These are phyloP conservation scores for Chiua sp. DNA, from an alignment of 1,284 basidiomycete genomes.

Conservation along the genomic window DNA sequence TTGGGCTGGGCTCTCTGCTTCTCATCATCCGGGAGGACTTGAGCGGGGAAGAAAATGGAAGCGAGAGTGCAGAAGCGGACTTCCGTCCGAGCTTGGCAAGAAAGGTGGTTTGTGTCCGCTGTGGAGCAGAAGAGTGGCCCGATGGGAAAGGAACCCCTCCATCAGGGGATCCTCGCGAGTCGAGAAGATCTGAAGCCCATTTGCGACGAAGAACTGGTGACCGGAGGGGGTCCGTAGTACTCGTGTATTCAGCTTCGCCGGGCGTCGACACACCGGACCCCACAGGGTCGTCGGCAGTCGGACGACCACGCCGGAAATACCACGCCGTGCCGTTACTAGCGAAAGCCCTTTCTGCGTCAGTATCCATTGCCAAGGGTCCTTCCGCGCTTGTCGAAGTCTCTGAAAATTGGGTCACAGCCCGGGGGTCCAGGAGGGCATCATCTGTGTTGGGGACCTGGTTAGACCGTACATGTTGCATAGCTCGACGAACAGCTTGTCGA, in stretches of 20 bases:
- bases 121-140: slow-evolving; percentile 14
- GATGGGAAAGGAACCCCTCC: slow-evolving; percentile 17
- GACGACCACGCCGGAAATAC: slow-evolving; percentile 47
- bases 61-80: slow-evolving; percentile 56
- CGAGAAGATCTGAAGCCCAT: slow-evolving; percentile 52
- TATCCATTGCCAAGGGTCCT: slow-evolving; percentile 60
- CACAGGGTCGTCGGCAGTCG: slow-evolving; percentile 20
- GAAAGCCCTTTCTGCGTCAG: slow-evolving; percentile 62
- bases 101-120: slow-evolving; percentile 23
- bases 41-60: slow-evolving; percentile 49
- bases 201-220: slow-evolving; percentile 49
- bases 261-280: slow-evolving; percentile 36
- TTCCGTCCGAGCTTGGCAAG: slow-evolving; percentile 45
- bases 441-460: slow-evolving; percentile 35
- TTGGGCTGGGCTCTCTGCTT: slow-evolving; percentile 36
- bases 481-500: slow-evolving; percentile 72
- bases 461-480: slow-evolving; percentile 41
- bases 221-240: slow-evolving; percentile 43
- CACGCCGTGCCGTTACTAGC: slow-evolving; percentile 49
- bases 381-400: slow-evolving; percentile 37
- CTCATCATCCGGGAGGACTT: slow-evolving; percentile 29
- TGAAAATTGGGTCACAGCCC: slow-evolving; percentile 6
- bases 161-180: slow-evolving; percentile 29
- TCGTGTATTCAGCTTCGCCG: slow-evolving; percentile 28
- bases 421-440: slow-evolving; percentile 17